A percentile compares a stretch with the other conserved stretches of the same genome.
These are phyloP conservation scores for Buxus sempervirens DNA, from an alignment of 164 flowering plant genomes.

Conservation along the genomic window DNA sequence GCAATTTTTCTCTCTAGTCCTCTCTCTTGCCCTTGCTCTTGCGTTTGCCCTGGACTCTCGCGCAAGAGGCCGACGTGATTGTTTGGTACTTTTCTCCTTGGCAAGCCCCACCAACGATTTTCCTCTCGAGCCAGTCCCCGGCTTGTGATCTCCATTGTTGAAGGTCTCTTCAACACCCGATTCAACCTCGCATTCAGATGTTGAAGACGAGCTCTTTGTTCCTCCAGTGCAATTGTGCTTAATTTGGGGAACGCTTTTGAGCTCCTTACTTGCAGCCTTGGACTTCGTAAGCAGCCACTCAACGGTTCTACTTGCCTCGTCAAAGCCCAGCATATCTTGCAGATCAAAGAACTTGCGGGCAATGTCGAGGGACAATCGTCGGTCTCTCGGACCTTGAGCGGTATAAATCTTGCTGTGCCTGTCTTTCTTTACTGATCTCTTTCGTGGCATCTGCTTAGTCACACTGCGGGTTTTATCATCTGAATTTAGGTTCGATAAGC, in stretches of 20 bases:
- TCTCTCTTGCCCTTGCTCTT: slow-evolving; percentile 56
- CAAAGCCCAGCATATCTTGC: too few species aligned
- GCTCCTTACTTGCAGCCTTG: slow-evolving; percentile 44
- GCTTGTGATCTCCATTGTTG: slow-evolving; percentile 1
- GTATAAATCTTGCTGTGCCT: slow-evolving; percentile 84
- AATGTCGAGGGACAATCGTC: slow-evolving; percentile 66
- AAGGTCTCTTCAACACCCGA: slow-evolving; percentile 26
- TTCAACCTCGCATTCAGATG: slow-evolving; percentile 46
- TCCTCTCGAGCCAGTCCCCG: not conserved
- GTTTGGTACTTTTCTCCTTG: slow-evolving; percentile 19
- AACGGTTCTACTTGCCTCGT: too few species aligned
- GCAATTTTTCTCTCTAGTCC: slow-evolving; percentile 36
- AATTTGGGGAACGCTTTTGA: slow-evolving; percentile 11
- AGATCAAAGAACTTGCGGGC: slow-evolving; percentile 64
- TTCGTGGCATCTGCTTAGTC: slow-evolving; percentile 7
- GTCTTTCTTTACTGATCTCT: slow-evolving; percentile 41
- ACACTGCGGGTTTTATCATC: not conserved
- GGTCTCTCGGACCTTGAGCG: too few species aligned
- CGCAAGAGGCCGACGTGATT: slow-evolving; percentile 22
- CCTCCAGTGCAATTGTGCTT: slow-evolving; percentile 5
- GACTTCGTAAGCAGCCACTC: too few species aligned
- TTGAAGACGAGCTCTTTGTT: slow-evolving; percentile 22
- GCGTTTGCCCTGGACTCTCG: slow-evolving; percentile 46
- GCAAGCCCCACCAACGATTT: not conserved
- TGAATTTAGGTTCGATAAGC: not conserved